phyloP scores from a whole-genome alignment of 352 stramenopile genomes.

The Phytopythium mirpurense region DNA sequence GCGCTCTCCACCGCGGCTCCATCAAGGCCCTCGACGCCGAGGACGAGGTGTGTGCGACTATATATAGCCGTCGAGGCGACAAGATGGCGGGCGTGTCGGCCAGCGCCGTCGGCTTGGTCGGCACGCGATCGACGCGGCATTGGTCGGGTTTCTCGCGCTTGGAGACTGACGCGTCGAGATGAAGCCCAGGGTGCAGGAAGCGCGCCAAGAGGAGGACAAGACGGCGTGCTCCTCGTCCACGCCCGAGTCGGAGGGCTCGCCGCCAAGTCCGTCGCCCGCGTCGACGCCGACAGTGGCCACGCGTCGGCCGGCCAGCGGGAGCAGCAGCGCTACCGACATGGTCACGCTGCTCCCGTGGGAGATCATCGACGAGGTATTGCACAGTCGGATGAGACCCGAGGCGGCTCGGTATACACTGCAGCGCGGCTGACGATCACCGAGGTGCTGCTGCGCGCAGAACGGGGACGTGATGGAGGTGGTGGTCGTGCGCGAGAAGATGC shows the following conservation, averaged over 20 bases:
- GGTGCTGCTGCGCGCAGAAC: slow-evolving; percentile 1
- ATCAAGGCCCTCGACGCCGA: background rate
- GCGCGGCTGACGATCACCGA: background rate
- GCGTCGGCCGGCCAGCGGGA: background rate
- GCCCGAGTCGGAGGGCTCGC: slow-evolving; percentile 9
- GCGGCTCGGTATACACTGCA: no score
- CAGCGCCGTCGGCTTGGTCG: no score
- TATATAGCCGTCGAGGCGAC: slow-evolving; percentile 1
- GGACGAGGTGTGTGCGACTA: slow-evolving; percentile 6
- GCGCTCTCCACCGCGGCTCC: slow-evolving; percentile 3
- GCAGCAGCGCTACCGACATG: background rate
- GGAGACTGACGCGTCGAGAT: background rate
- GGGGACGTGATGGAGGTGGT: slow-evolving; percentile 31
- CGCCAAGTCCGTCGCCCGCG: background rate
- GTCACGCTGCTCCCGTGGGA: slow-evolving; percentile 46
- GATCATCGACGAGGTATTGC: slow-evolving; percentile 11
- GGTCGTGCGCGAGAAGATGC: slow-evolving; percentile 39
- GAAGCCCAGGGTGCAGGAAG: slow-evolving; percentile 3
- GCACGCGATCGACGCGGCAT: no score
- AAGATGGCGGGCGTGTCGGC: background rate
- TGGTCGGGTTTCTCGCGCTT: no score
- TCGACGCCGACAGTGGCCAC: background rate
- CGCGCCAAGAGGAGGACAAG: slow-evolving; percentile 15
- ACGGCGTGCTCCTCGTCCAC: slow-evolving; percentile 12
- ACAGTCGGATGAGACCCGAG: no score